A percentile compares a stretch with the other conserved stretches of the same genome.
Evolutionary conservation across 2,329 filamentous ascomycete species (phyloP).

Genomic region (Drechslerella stenobrocha): DNA sequence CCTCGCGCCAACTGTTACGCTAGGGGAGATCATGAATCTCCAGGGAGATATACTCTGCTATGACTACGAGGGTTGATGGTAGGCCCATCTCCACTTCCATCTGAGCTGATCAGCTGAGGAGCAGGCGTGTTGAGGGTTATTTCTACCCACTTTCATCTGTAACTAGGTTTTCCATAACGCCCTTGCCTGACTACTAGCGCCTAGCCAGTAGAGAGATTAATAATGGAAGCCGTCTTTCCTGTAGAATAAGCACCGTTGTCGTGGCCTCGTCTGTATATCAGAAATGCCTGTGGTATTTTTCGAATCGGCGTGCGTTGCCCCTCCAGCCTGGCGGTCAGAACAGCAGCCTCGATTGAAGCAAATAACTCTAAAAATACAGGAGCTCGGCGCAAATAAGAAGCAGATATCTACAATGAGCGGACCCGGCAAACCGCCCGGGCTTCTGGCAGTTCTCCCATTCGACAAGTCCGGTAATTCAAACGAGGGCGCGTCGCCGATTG

Average conservation of each 20-base stretch:
- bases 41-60: conserved; percentile 50
- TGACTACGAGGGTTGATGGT: conserved; percentile 50
- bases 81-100: too few relatives aligned
- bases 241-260: neutral
- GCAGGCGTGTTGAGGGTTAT: too few relatives aligned
- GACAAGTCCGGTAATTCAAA: neutral
- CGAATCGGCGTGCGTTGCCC: neutral
- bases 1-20: conserved; percentile 52
- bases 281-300: neutral
- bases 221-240: too few relatives aligned
- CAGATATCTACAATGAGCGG: too few relatives aligned
- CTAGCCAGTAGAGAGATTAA: too few relatives aligned
- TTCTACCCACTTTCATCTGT: too few relatives aligned
- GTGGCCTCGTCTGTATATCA: neutral
- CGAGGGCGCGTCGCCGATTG: neutral
- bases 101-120: too few relatives aligned
- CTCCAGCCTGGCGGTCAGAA: neutral
- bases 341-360: too few relatives aligned
- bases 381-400: too few relatives aligned
- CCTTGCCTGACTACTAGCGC: too few relatives aligned
- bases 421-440: neutral
- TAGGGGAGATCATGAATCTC: conserved; percentile 54
- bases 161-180: too few relatives aligned
- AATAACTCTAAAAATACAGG: too few relatives aligned
- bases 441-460: neutral